These are phyloP conservation scores for Ophiocordyceps australis DNA, from an alignment of 2,329 filamentous ascomycete species.

Conservation along the genomic window DNA sequence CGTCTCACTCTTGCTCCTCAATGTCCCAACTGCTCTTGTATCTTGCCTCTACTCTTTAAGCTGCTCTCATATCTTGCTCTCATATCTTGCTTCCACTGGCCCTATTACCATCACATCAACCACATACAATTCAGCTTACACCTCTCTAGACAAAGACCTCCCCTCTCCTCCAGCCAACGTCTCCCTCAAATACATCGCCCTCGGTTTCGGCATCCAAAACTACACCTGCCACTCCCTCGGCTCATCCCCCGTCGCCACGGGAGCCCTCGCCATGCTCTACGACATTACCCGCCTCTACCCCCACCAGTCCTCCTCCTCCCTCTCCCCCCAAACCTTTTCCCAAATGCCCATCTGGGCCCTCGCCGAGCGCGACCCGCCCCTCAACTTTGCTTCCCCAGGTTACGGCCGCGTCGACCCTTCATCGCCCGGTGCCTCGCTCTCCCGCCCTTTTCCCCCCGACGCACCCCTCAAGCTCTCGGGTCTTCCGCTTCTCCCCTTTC, in stretches of 20 bases:
- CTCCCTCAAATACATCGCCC: constrained; percentile 32
- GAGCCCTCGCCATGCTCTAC: constrained; percentile 42
- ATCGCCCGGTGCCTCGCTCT: constrained; percentile 21
- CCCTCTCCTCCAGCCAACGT: constrained; percentile 17
- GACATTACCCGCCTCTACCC: constrained; percentile 36
- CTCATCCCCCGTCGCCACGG: constrained; percentile 19
- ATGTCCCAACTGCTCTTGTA: too few species aligned
- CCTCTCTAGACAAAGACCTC: constrained; percentile 20
- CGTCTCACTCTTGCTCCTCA: too few species aligned
- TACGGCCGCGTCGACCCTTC: constrained; percentile 10
- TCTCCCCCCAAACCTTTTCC: constrained; percentile 19
- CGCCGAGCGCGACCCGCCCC: constrained; percentile 22
- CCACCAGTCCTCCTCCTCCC: constrained; percentile 15
- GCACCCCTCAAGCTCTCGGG: constrained; percentile 19
- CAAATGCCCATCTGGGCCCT: constrained; percentile 21
- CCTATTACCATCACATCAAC: too few species aligned
- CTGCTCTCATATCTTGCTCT: too few species aligned
- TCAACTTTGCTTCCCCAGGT: constrained; percentile 20
- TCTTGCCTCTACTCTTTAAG: too few species aligned
- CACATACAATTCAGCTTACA: too few species aligned
- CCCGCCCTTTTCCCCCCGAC: constrained; percentile 23
- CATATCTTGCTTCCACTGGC: too few species aligned
- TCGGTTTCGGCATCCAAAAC: constrained; percentile 52
- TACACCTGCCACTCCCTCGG: constrained; percentile 36
- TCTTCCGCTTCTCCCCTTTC: constrained; percentile 17